A percentile compares a stretch with the other conserved stretches of the same genome.
Evolutionary conservation across 2,329 filamentous ascomycete genomes (phyloP).

Genomic region (Ophiosphaerella herpotricha): DNA sequence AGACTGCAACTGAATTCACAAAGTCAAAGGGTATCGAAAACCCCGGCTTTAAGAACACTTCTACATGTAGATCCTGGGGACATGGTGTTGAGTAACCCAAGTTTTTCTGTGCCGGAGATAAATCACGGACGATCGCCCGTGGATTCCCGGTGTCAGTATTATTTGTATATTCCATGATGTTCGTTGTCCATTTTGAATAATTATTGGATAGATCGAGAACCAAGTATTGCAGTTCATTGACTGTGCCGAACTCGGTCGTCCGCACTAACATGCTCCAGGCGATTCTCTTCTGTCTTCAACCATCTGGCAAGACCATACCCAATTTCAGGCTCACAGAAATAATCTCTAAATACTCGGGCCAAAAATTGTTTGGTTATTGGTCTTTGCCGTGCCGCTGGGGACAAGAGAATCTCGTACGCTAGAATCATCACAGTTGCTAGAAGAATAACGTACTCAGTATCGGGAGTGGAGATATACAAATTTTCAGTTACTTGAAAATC

Average conservation of each 20-base stretch:
- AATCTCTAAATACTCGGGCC: background rate
- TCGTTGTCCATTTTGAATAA: background rate
- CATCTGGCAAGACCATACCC: background rate
- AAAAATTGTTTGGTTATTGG: background rate
- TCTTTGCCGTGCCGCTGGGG: background rate
- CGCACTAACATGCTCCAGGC: background rate
- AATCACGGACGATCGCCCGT: background rate
- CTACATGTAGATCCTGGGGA: background rate
- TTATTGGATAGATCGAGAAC: background rate
- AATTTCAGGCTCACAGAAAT: background rate
- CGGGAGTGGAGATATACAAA: background rate
- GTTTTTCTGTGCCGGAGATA: background rate
- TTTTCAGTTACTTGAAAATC: background rate
- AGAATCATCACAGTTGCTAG: background rate
- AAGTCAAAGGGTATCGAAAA: background rate
- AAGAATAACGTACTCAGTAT: background rate
- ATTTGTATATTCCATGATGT: background rate
- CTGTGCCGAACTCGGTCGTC: background rate
- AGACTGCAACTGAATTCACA: background rate
- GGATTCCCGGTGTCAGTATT: background rate
- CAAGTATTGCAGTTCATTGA: background rate
- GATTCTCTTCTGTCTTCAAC: background rate
- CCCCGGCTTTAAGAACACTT: background rate
- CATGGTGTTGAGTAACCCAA: no score
- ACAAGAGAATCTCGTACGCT: background rate